phyloP scores from a whole-genome alignment of 2,329 filamentous ascomycete species.

The Diaporthe sp. region DNA sequence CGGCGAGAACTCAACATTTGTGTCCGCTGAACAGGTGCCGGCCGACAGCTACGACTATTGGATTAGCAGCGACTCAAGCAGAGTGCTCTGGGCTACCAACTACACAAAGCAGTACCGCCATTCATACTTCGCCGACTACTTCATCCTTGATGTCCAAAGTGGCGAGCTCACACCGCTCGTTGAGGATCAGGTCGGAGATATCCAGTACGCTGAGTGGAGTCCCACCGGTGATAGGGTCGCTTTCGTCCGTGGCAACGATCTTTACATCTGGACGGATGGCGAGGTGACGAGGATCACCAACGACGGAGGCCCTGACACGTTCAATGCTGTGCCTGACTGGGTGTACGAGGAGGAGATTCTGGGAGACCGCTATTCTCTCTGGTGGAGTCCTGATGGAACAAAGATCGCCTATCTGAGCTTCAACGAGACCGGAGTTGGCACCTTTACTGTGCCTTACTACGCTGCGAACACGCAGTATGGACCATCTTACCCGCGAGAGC shows the following conservation, averaged over 20 bases:
- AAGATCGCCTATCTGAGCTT: slow-evolving; percentile 69
- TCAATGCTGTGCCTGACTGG: slow-evolving; percentile 76
- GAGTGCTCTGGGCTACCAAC: slow-evolving; percentile 74
- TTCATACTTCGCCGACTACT: slow-evolving; percentile 77
- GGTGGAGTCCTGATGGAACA: slow-evolving; percentile 70
- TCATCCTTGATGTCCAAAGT: slow-evolving; percentile 71
- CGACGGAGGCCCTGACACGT: slow-evolving; percentile 72
- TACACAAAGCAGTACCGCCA: slow-evolving; percentile 78
- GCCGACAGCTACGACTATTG: slow-evolving; percentile 68
- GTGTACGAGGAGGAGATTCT: slow-evolving; percentile 73
- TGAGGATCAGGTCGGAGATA: slow-evolving; percentile 71
- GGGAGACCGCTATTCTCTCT: slow-evolving; percentile 63
- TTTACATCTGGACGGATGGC: slow-evolving; percentile 71
- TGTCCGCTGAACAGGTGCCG: slow-evolving; percentile 70
- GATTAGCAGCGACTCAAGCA: slow-evolving; percentile 71
- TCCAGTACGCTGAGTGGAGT: slow-evolving; percentile 75
- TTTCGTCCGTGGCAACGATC: slow-evolving; percentile 76
- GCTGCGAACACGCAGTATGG: slow-evolving; percentile 70
- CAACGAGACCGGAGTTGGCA: slow-evolving; percentile 76
- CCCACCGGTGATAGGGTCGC: slow-evolving; percentile 71
- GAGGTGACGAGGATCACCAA: slow-evolving; percentile 69
- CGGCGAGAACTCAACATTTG: slow-evolving; percentile 68
- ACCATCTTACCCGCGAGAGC: slow-evolving; percentile 71
- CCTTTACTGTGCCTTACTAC: slow-evolving; percentile 76
- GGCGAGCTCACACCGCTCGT: slow-evolving; percentile 69